A percentile compares a stretch with the other conserved stretches of the same genome.
phyloP scores from a whole-genome alignment of 768 basidiomycete species.

The Trametes cingulata region DNA sequence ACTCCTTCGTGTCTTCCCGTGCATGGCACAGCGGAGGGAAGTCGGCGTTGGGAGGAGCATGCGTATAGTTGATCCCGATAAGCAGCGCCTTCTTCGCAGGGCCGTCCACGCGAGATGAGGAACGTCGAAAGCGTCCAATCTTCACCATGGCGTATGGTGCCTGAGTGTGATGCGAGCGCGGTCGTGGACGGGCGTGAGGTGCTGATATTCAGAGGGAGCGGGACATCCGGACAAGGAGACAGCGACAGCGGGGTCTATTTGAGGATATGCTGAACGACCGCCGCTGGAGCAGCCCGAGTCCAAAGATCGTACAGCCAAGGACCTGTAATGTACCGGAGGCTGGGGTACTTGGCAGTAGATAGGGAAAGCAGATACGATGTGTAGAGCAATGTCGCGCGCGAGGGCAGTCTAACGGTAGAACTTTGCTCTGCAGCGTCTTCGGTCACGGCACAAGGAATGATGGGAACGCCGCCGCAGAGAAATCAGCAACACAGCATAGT shows the following conservation, averaged over 20 bases:
- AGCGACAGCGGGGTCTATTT: not conserved
- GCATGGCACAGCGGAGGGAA: constrained; percentile 11
- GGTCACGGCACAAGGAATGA: too few relatives aligned
- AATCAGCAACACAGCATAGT: not conserved
- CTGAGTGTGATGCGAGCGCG: not conserved
- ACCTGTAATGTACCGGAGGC: too few relatives aligned
- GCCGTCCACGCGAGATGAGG: not conserved
- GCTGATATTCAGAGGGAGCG: not conserved
- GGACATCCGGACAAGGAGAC: not conserved
- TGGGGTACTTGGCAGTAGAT: too few relatives aligned
- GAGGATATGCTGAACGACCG: not conserved
- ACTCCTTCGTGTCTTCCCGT: constrained; percentile 18
- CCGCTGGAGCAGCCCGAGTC: not conserved
- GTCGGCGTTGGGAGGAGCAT: not conserved
- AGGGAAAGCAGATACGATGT: too few relatives aligned
- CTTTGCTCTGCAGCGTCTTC: not conserved
- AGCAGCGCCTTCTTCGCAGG: constrained; percentile 20
- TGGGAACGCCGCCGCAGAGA: too few relatives aligned
- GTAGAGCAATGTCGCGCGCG: too few relatives aligned
- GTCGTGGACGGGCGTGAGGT: not conserved
- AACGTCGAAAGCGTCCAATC: constrained; percentile 10
- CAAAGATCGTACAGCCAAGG: not conserved
- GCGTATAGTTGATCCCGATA: constrained; percentile 23
- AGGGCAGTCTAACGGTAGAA: too few relatives aligned
- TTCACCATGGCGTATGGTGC: constrained; percentile 5